These are phyloP conservation scores for Claviceps humidiphila DNA, from an alignment of 2,329 filamentous ascomycete genomes.

Conservation along the genomic window DNA sequence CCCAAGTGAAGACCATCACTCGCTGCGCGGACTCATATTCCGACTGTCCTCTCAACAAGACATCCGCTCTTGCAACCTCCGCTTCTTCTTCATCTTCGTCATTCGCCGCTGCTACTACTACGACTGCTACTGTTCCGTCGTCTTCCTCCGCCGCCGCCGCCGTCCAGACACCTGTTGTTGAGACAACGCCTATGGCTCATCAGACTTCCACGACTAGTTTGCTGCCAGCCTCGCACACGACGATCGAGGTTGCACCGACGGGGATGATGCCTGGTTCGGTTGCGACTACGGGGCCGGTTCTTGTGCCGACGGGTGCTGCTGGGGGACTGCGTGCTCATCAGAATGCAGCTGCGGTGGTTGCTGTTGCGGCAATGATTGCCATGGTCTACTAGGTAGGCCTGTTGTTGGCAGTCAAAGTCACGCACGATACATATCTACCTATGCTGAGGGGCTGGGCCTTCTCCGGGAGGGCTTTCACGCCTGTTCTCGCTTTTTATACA, in stretches of 20 bases:
- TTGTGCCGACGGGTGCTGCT: constrained; percentile 19
- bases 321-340: constrained; percentile 25
- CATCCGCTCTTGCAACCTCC: constrained; percentile 4
- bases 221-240: constrained; percentile 11
- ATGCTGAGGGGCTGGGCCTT: not conserved
- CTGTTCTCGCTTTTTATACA: not conserved
- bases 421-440: too few species aligned
- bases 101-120: constrained; percentile 1
- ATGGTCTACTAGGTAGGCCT: constrained; percentile 19
- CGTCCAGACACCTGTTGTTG: constrained; percentile 3
- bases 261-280: constrained; percentile 9
- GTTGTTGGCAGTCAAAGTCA: not conserved
- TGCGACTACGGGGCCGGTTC: constrained; percentile 8
- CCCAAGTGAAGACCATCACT: constrained; percentile 33
- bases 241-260: constrained; percentile 11
- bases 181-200: constrained; percentile 1
- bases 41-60: constrained; percentile 27
- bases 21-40: constrained; percentile 29
- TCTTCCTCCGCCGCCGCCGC: constrained; percentile 8
- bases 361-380: constrained; percentile 26
- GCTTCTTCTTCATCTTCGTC: constrained; percentile 13
- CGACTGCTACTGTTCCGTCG: constrained; percentile 10
- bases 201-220: not conserved
- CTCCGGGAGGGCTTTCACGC: not conserved
- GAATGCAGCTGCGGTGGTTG: constrained; percentile 26